Evolutionary conservation across 225 moss, liverwort and hornwort species (phyloP).

Genomic region (Antitrichia curtipendula): DNA sequence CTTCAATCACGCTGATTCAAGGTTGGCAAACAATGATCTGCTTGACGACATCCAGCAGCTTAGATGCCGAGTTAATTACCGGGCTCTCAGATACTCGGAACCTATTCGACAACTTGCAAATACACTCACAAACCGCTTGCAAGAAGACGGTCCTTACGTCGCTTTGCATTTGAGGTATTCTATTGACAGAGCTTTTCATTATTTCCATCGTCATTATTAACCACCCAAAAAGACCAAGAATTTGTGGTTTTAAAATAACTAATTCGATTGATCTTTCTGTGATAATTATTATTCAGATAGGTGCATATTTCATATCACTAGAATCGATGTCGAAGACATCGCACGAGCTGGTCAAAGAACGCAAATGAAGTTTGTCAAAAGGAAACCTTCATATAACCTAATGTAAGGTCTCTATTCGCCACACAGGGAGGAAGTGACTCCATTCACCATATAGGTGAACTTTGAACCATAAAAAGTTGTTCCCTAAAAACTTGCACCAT

Average conservation of each 20-base stretch:
- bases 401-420: neutral
- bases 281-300: neutral
- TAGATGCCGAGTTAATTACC: constrained; percentile 65
- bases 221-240: neutral
- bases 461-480: too few relatives aligned
- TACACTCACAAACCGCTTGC: constrained; percentile 35
- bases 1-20: constrained; percentile 62
- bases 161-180: constrained; percentile 65
- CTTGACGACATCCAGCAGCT: constrained; percentile 54
- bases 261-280: neutral
- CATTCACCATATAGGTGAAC: neutral
- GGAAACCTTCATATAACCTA: neutral
- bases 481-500: neutral
- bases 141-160: constrained; percentile 40
- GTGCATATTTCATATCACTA: neutral
- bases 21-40: constrained; percentile 63
- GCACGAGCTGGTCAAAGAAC: neutral
- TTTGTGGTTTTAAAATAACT: neutral
- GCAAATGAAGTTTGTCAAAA: neutral
- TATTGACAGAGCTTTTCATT: neutral
- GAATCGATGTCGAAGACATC: neutral
- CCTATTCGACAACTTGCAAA: constrained; percentile 40
- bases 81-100: constrained; percentile 46
- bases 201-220: too few relatives aligned
- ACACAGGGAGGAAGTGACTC: neutral